Percentiles rank a stretch among this genome's conserved stretches.
These are phyloP conservation scores for Pyrenochaeta sp. DNA, from an alignment of 2,329 filamentous ascomycete genomes.

Conservation along the genomic window DNA sequence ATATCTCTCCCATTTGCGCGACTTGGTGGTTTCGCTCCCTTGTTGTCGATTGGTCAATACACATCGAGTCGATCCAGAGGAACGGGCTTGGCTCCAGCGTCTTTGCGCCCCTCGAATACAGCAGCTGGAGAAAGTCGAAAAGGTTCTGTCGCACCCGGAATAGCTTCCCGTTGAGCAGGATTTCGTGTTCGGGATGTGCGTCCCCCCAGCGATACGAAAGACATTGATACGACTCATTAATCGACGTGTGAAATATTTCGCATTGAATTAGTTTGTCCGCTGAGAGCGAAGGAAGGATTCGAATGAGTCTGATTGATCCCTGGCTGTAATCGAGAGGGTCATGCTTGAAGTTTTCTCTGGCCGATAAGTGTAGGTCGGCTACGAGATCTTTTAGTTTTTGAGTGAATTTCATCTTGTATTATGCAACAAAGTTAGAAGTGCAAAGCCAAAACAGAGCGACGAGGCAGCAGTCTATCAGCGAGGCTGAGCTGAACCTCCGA, in stretches of 20 bases:
- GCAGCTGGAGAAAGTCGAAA: constrained; percentile 10
- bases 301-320: constrained; percentile 2
- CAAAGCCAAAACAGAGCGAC: too few species aligned
- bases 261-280: neutral
- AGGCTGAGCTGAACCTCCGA: too few species aligned
- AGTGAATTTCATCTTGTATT: too few species aligned
- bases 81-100: neutral
- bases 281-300: neutral
- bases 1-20: constrained; percentile 19
- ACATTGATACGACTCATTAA: neutral
- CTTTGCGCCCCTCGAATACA: neutral
- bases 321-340: constrained; percentile 1
- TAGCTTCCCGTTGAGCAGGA: constrained; percentile 8
- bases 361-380: too few species aligned
- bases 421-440: too few species aligned
- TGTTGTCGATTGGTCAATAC: constrained; percentile 12
- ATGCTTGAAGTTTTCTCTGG: neutral
- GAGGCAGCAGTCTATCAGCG: too few species aligned
- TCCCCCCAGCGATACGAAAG: constrained; percentile 7
- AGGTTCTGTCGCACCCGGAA: constrained; percentile 11
- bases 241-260: neutral
- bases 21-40: constrained; percentile 18
- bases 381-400: too few species aligned
- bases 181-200: neutral
- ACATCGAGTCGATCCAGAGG: constrained; percentile 18